Conservation (phyloP, 2,329 filamentous ascomycete genomes). For the Ophiostoma novo-ulmi region DNA sequence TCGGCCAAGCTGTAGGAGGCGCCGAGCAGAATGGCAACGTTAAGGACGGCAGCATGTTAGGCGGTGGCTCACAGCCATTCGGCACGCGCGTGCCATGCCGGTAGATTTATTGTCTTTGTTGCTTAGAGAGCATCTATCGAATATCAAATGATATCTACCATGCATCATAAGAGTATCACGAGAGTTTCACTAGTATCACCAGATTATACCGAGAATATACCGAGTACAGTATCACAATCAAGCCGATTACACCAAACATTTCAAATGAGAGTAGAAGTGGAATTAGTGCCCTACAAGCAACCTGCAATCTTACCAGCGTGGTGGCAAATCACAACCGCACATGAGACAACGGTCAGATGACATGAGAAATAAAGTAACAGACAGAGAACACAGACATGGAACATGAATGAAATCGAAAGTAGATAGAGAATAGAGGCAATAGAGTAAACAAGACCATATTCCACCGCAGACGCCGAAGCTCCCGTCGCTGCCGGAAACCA, state of each 20-base stretch:
- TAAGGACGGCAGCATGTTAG: background rate
- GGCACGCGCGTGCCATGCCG: too few species aligned
- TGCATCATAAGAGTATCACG: background rate
- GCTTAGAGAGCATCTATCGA: background rate
- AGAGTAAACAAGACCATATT: slow-evolving; percentile 1
- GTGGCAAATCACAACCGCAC: background rate
- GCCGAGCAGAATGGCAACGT: background rate
- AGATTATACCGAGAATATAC: background rate
- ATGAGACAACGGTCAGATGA: background rate
- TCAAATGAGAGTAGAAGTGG: background rate
- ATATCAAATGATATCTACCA: background rate
- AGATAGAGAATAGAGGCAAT: background rate
- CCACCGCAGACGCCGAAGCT: slow-evolving; percentile 18
- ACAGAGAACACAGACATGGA: background rate
- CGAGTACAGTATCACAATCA: background rate
- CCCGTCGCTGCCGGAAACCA: slow-evolving; percentile 18
- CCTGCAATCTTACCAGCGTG: background rate
- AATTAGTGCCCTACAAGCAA: background rate
- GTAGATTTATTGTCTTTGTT: background rate
- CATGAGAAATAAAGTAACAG: background rate
- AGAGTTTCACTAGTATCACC: background rate
- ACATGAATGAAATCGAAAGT: background rate
- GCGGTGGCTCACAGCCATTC: background rate
- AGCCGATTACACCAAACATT: background rate
- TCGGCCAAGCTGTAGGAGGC: slow-evolving; percentile 64